Evolutionary conservation across 2,329 filamentous ascomycete genomes (phyloP), one percentile per base, ranked within the genome.

Genomic region (Diplodia corticola): DNA sequence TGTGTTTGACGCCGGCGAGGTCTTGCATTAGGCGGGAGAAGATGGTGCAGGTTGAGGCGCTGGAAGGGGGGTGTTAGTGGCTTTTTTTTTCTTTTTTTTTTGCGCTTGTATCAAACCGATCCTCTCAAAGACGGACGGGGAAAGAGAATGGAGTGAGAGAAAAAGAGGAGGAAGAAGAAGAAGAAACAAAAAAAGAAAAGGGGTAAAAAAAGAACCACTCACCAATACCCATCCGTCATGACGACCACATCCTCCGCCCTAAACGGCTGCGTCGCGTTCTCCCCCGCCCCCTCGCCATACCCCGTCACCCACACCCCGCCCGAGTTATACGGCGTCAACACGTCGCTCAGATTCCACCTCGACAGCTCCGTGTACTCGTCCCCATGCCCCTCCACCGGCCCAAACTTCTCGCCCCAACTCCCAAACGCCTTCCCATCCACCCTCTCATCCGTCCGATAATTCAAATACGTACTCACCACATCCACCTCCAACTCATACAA

Each of bases 351-450:
- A 64, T 81, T 78, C 80, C 80, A 88, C 75, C 85, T 82, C 80
- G 80, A 83, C 75, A 84, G 83, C 75, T 68, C 83, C 68, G 85
- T 87, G 78, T 84, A 89, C 57, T 81, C 80, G 64, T 87, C 86
- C 51, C 81, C 79, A 46, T 84, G 74, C 49, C 72, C 69, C 24
- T 26, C 9, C 20, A 26, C 15, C 12, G 76, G 79, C 0, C 78
- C 81, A 66, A 72, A 76, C 5, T 82, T 84, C 69, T 87, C 77
- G 1, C 68, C 66, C 81, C 80, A 80, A 0, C 79, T 82, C 0
- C 75, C 73, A 61, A 82, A 80, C 37, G 85, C 81, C 69, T 83
- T 80, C 55, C 81, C 82, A 69, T 82, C 84, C 69, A 55, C 55
- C 20, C 22, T 66, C 55, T 74, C 74, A 59, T 85, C 78, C 4